Conservation (phyloP, 225 moss, liverwort and hornwort species). For the Pseudoscleropodium purum region DNA sequence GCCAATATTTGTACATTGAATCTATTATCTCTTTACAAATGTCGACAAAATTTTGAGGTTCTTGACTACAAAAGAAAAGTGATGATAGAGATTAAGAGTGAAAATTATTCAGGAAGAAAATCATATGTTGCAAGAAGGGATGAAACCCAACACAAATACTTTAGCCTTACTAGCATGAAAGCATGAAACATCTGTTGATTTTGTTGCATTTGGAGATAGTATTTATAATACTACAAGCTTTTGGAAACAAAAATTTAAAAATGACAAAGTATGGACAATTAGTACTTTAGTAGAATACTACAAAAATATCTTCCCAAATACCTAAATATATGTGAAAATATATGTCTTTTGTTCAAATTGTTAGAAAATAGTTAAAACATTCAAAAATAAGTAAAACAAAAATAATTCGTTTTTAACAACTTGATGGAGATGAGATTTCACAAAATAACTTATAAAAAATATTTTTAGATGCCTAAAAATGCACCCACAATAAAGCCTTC, state of each 20-base stretch:
- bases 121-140: not conserved
- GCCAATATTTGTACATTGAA: not conserved
- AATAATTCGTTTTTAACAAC: not conserved
- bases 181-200: not conserved
- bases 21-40: not conserved
- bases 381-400: not conserved
- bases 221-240: fast-evolving
- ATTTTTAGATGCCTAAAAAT: not conserved
- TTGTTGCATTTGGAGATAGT: not conserved
- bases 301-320: not conserved
- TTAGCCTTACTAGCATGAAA: not conserved
- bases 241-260: not conserved
- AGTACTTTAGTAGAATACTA: not conserved
- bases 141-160: not conserved
- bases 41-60: not conserved
- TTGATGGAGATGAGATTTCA: not conserved
- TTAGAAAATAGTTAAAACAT: not conserved
- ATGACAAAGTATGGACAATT: fast-evolving
- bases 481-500: not conserved
- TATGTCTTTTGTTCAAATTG: not conserved
- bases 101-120: not conserved
- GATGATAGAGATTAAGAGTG: not conserved
- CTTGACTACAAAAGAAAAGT: not conserved
- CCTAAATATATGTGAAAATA: too few relatives aligned
- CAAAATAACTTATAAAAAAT: not conserved